Percentiles rank a stretch among this genome's conserved stretches.
These are phyloP conservation scores for Xerocomus cyaneibrunnescens DNA, from an alignment of 1,284 basidiomycete genomes.

Conservation along the genomic window DNA sequence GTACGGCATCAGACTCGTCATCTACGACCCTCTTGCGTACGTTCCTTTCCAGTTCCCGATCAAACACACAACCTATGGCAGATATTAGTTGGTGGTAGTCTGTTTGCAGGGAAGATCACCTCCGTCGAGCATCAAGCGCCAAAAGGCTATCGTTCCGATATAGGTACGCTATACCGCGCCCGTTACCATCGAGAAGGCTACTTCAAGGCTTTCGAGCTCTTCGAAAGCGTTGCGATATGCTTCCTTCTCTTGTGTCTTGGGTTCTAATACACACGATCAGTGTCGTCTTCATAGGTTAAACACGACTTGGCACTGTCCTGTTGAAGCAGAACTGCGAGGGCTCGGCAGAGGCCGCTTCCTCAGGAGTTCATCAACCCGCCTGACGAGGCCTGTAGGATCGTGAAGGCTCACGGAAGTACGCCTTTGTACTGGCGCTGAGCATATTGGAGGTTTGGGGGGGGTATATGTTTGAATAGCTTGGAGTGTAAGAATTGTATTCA, in stretches of 20 bases:
- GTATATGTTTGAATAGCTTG: not conserved
- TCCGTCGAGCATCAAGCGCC: slow-evolving; percentile 30
- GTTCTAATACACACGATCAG: not conserved
- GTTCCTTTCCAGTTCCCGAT: not conserved
- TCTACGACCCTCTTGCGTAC: slow-evolving; percentile 40
- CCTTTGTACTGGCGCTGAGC: slow-evolving; percentile 53
- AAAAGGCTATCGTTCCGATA: slow-evolving; percentile 34
- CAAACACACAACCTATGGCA: not conserved
- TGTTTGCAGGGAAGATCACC: slow-evolving; percentile 41
- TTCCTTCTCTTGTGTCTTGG: not conserved
- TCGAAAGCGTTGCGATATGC: slow-evolving; percentile 41
- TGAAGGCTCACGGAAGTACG: slow-evolving; percentile 39
- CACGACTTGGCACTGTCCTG: slow-evolving; percentile 36
- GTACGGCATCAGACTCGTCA: slow-evolving; percentile 52
- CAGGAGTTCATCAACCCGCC: slow-evolving; percentile 49
- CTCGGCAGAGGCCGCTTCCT: slow-evolving; percentile 49
- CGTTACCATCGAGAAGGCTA: slow-evolving; percentile 48
- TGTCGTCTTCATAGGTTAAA: slow-evolving; percentile 32
- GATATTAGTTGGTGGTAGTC: slow-evolving; percentile 9
- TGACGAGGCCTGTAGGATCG: slow-evolving; percentile 50
- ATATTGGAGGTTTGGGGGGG: slow-evolving; percentile 2
- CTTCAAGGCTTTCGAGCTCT: slow-evolving; percentile 45
- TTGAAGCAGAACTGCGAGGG: slow-evolving; percentile 40
- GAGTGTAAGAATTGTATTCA: not conserved
- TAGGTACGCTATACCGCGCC: slow-evolving; percentile 43